Evolutionary conservation across 768 basidiomycete genomes (phyloP), one percentile per base, ranked within the genome.

Genomic region (Calocybe cyanea): DNA sequence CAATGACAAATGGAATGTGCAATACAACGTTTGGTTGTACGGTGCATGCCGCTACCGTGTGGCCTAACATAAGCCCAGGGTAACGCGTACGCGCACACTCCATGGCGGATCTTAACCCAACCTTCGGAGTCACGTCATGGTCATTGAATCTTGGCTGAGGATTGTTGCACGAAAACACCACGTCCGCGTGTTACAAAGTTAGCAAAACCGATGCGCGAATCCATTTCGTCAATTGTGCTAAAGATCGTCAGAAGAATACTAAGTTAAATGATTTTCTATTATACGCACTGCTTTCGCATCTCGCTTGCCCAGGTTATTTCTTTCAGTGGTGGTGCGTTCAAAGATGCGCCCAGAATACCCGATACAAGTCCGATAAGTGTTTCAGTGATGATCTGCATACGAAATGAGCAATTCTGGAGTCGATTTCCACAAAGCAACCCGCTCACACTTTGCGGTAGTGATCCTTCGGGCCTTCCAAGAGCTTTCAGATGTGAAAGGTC

Each of bases 221-320:
- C 80, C 81, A 87, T 85, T 55, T 83, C 82, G 61, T 87, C 85
- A 43, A 87, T 83, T 51, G 78, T 76, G 48, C 85, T 88, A 28
- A 6, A 28, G 25, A 28, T 28, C 11, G 34, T 45, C n/a, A 47
- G 46, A 40, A 41, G 37, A 45, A 20, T 21, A 23, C 17, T 45
- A 33, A 41, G 39, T 21, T 31, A 37, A 46, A n/a, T 17, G 44
- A 20, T 38, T 25, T 31, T n/a, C 8, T n/a, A 35, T 17, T 23
- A 6, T 23, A 64, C 80, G 54, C 55, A 90, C 90, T 83, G 75
- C 59, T 77, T 83, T 55, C 76, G 77, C 90, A 92, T 92, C 66
- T 94, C 90, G 55, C 86, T 89, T 14, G 87, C 78, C 91, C 89
- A 93, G 25, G 85, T 85, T 48, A 92, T 87, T 56, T 91, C 87